Percentiles rank a stretch among this genome's conserved stretches.
Evolutionary conservation across 164 flowering plant genomes (phyloP).

Genomic region (Nelumbo lutea): DNA sequence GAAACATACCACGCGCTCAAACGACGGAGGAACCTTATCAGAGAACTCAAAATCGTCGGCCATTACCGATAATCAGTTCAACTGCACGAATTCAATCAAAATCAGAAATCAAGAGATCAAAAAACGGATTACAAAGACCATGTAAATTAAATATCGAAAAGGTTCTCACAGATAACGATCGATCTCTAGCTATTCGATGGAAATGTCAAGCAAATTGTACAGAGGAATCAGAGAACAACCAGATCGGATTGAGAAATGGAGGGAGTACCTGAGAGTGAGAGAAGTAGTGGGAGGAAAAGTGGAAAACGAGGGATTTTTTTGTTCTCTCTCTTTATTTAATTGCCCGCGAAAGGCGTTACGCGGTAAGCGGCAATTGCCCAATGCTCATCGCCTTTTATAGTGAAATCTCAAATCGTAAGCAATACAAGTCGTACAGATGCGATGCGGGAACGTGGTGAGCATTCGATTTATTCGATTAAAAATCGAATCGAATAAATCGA

Average conservation of each 20-base stretch:
- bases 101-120: constrained; percentile 1
- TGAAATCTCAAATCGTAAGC: no score
- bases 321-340: no score
- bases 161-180: neutral
- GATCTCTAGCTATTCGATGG: neutral
- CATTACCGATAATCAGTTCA: constrained; percentile 7
- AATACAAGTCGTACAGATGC: no score
- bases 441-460: no score
- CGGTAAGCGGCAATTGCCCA: no score
- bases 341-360: no score
- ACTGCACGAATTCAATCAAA: neutral
- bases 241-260: neutral
- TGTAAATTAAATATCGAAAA: neutral
- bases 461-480: no score
- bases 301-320: no score
- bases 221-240: neutral
- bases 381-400: no score
- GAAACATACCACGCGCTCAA: neutral
- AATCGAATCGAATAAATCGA: no score
- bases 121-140: neutral
- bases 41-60: constrained; percentile 10
- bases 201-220: neutral
- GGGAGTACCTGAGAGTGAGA: neutral
- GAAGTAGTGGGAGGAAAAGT: no score
- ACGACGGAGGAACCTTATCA: constrained; percentile 8